phyloP scores from a whole-genome alignment of 2,329 filamentous ascomycete genomes.

The Colletotrichum sp. region DNA sequence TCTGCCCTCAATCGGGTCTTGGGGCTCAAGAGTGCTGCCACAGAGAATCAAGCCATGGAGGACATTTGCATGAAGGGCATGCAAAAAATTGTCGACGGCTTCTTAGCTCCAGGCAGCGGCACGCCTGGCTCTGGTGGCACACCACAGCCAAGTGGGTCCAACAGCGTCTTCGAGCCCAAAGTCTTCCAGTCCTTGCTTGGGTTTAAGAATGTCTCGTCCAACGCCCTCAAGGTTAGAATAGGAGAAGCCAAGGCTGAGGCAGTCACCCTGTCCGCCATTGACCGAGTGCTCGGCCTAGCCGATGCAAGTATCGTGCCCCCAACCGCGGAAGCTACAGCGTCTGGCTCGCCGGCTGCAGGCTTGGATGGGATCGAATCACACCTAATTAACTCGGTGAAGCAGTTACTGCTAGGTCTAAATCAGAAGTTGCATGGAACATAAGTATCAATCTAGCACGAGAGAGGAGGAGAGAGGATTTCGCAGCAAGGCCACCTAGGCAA shows the following conservation, averaged over 20 bases:
- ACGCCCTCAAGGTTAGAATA: constrained; percentile 43
- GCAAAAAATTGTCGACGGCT: constrained; percentile 48
- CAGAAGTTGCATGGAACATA: constrained; percentile 33
- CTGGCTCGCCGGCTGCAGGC: constrained; percentile 22
- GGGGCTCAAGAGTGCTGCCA: constrained; percentile 49
- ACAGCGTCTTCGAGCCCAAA: constrained; percentile 35
- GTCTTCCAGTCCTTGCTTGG: constrained; percentile 45
- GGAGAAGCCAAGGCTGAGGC: constrained; percentile 49
- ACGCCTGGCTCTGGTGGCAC: constrained; percentile 32
- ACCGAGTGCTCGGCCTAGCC: constrained; percentile 54
- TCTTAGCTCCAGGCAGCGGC: constrained; percentile 35
- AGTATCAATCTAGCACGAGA: background rate
- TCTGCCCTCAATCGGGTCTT: constrained; percentile 57
- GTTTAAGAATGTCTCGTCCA: constrained; percentile 52
- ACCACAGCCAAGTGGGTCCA: constrained; percentile 21
- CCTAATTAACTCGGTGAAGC: constrained; percentile 44
- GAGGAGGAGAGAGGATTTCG: background rate
- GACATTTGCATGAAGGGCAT: constrained; percentile 50
- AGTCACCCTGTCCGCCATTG: constrained; percentile 54
- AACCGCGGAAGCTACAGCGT: constrained; percentile 12
- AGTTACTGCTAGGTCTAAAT: constrained; percentile 44
- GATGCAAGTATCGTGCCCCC: constrained; percentile 45
- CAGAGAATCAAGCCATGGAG: constrained; percentile 52
- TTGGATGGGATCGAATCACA: constrained; percentile 46
- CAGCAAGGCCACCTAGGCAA: background rate